These are phyloP conservation scores for Lipomyces spencermartinsiae DNA, from an alignment of 805 yeast genomes.

Conservation along the genomic window DNA sequence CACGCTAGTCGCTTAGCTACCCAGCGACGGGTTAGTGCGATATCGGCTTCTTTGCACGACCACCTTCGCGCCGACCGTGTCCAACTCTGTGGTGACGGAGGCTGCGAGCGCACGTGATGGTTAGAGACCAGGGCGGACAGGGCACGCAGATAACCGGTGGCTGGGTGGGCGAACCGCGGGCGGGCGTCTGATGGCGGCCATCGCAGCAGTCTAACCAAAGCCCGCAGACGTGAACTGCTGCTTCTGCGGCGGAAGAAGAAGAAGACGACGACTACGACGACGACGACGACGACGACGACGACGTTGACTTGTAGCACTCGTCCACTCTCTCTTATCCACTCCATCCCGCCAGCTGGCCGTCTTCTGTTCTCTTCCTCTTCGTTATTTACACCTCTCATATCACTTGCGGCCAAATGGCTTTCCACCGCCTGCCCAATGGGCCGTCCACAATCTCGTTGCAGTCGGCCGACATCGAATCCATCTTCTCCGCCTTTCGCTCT, in stretches of 20 bases:
- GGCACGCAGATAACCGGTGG: neutral
- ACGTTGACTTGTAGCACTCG: neutral
- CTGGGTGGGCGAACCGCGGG: neutral
- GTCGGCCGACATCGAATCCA: constrained; percentile 18
- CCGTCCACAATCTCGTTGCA: constrained; percentile 20
- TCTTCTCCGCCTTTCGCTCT: constrained; percentile 1
- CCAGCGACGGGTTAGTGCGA: too few relatives aligned
- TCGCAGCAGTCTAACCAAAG: too few relatives aligned
- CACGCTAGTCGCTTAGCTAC: neutral
- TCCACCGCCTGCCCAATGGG: constrained; percentile 16
- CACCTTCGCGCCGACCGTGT: too few relatives aligned
- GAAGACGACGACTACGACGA: too few relatives aligned
- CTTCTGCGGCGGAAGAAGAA: too few relatives aligned
- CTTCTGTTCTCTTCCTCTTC: constrained; percentile 3
- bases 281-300: neutral
- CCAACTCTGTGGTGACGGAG: too few relatives aligned
- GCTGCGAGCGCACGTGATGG: neutral
- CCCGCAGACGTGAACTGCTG: too few relatives aligned
- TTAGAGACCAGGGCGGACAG: too few relatives aligned
- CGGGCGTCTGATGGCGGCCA: neutral
- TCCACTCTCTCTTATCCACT: neutral
- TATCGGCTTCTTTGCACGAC: too few relatives aligned
- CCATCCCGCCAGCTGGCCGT: constrained; percentile 3
- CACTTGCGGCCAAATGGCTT: constrained; percentile 13
- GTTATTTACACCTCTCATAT: neutral